Evolutionary conservation across 306 rosid genomes (phyloP).

Genomic region (Pterocarpus macrocarpus): DNA sequence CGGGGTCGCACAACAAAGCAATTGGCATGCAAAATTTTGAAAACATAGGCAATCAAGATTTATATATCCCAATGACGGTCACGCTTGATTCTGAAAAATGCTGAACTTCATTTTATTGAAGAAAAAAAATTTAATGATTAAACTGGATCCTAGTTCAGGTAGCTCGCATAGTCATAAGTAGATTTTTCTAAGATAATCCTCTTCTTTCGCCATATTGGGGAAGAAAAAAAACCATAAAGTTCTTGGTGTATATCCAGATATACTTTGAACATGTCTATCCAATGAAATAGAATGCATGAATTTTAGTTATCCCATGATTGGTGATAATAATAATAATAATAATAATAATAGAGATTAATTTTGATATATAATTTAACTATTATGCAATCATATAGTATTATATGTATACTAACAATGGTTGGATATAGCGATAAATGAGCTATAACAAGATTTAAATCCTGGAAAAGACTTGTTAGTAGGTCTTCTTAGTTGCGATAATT

Average conservation of each 20-base stretch:
- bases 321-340: neutral
- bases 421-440: no score
- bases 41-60: neutral
- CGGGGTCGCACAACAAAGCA: neutral
- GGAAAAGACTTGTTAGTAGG: no score
- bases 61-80: neutral
- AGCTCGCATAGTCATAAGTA: neutral
- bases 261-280: constrained; percentile 22
- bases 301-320: constrained; percentile 19
- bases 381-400: no score
- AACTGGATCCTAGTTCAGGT: constrained; percentile 7
- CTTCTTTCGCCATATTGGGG: neutral
- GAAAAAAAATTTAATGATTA: neutral
- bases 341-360: no score
- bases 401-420: no score
- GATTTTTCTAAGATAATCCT: neutral
- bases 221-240: constrained; percentile 22
- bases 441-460: no score
- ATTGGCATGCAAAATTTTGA: neutral
- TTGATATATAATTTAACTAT: no score
- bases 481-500: no score
- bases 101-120: neutral
- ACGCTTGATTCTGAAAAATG: neutral
- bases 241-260: constrained; percentile 3
- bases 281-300: constrained; percentile 26